A percentile compares a stretch with the other conserved stretches of the same genome.
These are phyloP conservation scores for Hippophae rhamnoides DNA, from an alignment of 306 rosid species.

Conservation along the genomic window DNA sequence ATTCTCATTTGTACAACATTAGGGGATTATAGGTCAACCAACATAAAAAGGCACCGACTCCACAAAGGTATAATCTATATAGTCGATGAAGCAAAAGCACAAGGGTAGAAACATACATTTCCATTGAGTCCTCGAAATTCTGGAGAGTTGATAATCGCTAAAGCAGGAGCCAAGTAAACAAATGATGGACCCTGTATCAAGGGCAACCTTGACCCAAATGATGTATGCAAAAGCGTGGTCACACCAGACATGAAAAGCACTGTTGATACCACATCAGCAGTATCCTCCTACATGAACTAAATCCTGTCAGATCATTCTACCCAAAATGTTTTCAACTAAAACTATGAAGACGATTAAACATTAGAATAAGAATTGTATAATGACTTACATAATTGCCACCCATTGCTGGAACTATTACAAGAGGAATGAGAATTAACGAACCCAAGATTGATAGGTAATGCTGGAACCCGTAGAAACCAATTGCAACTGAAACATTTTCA, in stretches of 20 bases:
- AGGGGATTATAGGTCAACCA: background rate
- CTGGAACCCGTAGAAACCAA: constrained; percentile 82
- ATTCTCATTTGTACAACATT: background rate
- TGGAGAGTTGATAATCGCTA: constrained; percentile 77
- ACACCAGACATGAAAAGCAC: constrained; percentile 83
- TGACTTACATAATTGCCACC: constrained; percentile 88
- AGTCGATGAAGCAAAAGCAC: constrained; percentile 9
- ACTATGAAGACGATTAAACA: background rate
- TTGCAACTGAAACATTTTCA: constrained; percentile 45
- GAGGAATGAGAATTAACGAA: constrained; percentile 82
- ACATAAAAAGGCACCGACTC: background rate
- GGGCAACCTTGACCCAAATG: constrained; percentile 86
- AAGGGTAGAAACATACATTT: constrained; percentile 48
- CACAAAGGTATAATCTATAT: constrained; percentile 4
- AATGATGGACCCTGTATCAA: constrained; percentile 94
- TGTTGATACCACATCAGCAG: constrained; percentile 76
- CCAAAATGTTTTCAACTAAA: constrained; percentile 12
- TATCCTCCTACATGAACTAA: constrained; percentile 77
- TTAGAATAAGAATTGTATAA: background rate
- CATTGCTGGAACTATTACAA: constrained; percentile 96
- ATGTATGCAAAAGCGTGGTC: constrained; percentile 79
- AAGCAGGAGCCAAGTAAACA: constrained; percentile 77
- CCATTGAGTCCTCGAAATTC: constrained; percentile 77
- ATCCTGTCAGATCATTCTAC: constrained; percentile 39
- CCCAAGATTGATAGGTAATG: constrained; percentile 80